These are phyloP conservation scores for Glutinoglossum americanum DNA, from an alignment of 495 filamentous ascomycete species.

Conservation along the genomic window DNA sequence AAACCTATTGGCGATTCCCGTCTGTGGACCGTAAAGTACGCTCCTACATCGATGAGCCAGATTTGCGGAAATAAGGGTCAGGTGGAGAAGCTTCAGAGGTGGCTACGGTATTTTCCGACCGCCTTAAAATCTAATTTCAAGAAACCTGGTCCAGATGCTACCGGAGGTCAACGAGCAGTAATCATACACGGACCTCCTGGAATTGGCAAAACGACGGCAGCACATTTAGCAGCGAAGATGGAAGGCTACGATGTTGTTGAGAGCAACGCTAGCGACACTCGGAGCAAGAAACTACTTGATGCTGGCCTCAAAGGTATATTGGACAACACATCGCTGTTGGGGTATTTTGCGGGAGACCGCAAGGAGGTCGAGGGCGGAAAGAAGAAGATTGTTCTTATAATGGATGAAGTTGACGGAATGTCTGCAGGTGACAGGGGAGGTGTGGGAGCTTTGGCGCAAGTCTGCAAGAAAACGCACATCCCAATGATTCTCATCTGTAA, in stretches of 20 bases:
- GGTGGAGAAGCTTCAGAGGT: slow-evolving; percentile 74
- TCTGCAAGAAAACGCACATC: slow-evolving; percentile 86
- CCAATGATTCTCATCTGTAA: slow-evolving; percentile 97
- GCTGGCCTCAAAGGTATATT: slow-evolving; percentile 65
- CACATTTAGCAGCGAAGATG: slow-evolving; percentile 78
- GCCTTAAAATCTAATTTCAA: slow-evolving; percentile 54
- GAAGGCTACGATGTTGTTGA: slow-evolving; percentile 89
- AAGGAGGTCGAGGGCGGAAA: slow-evolving; percentile 60
- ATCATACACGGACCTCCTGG: slow-evolving; percentile 90
- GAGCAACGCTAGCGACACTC: slow-evolving; percentile 89
- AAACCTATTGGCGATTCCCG: slow-evolving; percentile 31
- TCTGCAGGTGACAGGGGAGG: slow-evolving; percentile 90
- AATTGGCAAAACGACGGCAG: slow-evolving; percentile 94
- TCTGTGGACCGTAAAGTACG: slow-evolving; percentile 93
- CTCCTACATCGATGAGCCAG: slow-evolving; percentile 57
- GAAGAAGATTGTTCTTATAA: slow-evolving; percentile 85
- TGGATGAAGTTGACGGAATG: slow-evolving; percentile 99
- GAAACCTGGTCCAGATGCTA: slow-evolving; percentile 60
- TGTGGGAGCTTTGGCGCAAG: slow-evolving; percentile 77
- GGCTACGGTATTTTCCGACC: slow-evolving; percentile 66
- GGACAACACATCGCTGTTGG: slow-evolving; percentile 78
- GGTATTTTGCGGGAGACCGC: slow-evolving; percentile 74
- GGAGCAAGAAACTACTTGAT: slow-evolving; percentile 94
- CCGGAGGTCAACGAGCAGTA: slow-evolving; percentile 54
- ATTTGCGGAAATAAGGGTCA: slow-evolving; percentile 88